Base-by-base conservation (phyloP, 2,329 filamentous ascomycete genomes). In the Phoma herbarum region DNA sequence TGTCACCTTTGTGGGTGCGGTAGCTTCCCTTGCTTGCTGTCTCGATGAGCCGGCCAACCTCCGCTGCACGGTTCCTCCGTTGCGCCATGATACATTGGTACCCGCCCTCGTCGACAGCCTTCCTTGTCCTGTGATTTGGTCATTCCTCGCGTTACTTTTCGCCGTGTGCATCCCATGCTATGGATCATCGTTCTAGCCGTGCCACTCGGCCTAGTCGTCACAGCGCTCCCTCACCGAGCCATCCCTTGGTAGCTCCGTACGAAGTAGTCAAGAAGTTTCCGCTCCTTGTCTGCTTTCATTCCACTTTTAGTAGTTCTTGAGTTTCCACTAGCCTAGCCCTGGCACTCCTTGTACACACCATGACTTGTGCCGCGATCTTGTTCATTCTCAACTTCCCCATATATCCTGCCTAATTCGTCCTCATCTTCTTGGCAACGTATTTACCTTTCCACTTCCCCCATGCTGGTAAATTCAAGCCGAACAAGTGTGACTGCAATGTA, bases 1-100 rank as follows among this genome's bases (percentile, higher is more conserved):
- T 68, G 68, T 73, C 66, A 68, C 69, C 61, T 63, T 66, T 63
- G 66, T 65, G 54, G 57, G 51, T 59, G 61, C 62, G 55, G 52
- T 64, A 60, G 61, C 62, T 68, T 60, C 62, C 69, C 67, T 68
- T 66, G 63, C 66, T 51, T 64, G 60, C 59, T 61, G 62, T 64
- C 60, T 69, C 62, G 57, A 66, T 61, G 61, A 64, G 63, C 70
- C 67, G 62, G 64, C 67, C 68, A 66, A 62, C 67, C 61, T 72
- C 65, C 66, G 63, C 74, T 67, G 74, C 75, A 75, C 74, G 70
- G 72, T 73, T 73, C 57, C 70, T 72, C 69, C 70, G 71, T 76
- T 76, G 75, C 75, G 74, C 75, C 74, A 77, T 76, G 74, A 72
- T 76, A 76, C 75, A 73, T 73, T 54, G 62, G 65, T 66, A 75